Evolutionary conservation across 176 grass and related monocot species (phyloP), one percentile per base, ranked within the genome.

Genomic region (Eragrostis nindensis): DNA sequence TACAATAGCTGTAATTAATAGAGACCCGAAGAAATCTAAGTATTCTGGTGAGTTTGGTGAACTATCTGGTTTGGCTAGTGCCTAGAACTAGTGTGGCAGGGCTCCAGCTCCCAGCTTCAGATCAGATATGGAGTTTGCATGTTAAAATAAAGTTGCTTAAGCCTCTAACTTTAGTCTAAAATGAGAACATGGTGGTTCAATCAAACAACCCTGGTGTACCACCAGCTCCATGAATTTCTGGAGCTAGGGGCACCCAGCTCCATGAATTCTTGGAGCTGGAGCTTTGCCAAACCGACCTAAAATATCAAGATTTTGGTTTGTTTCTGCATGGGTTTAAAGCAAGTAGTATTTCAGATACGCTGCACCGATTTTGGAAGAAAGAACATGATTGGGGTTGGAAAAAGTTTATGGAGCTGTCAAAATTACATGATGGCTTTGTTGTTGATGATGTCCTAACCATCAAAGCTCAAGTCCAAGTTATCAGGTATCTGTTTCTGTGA

Each of bases 361-460:
- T 96, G 76, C 97, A 99, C 46, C 93, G 97, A 3, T 99, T 99
- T 83, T 99, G 97, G 97, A 99, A 99, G 82, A 99, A 99, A 85
- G 97, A 99, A 79, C 97, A 99, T 89, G 95, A 98, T 76, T 98
- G 95, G 95, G 95, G 95, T 6, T 98, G 95, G 95, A 98, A 98
- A 89, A 99, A 99, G 62, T 99, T 99, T 90, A 99, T 99, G 92
- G 97, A 99, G 82, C 77, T 99, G 36, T 90, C 97, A 80, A 99
- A 99, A 85, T 80, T 99, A 47, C 73, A 91, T 82, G 97, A 99
- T 74, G 97, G 90, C 77, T 99, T 96, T 86, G 69, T 99, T 70
- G 87, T 88, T 62, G 88, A 91, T 40, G 97, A 99, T 70, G 91
- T 90, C 68, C 92, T 99, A 83, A 87, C 90, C 47, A 99, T 99